Base-by-base conservation (phyloP, 768 basidiomycete genomes). In the Panus rudis region DNA sequence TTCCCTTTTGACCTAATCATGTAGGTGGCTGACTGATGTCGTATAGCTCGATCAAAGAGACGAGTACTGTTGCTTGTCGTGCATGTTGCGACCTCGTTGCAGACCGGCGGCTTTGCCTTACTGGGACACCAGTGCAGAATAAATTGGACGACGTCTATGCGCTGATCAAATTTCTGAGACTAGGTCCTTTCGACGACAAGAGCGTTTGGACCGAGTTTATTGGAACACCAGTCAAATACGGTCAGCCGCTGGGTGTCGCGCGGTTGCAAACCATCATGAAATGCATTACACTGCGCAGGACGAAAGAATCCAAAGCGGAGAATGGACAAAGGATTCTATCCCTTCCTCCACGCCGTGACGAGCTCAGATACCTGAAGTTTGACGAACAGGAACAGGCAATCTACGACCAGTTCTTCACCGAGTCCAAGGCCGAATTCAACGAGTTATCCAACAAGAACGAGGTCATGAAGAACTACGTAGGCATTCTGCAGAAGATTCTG, bases 91-190 rank as follows among this genome's bases (percentile, higher is more conserved):
- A 96, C 61, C 75, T 99, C 38, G 76, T 85, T 63, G 91, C 96
- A 13, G 90, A 97, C 58, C 81, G 96, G 41, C 81, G 96, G 13
- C 70, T 97, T 32, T 93, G 91, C 62, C 70, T 99, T 30, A 93
- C 93, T n/a, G 96, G 96, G 43, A 99, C 96, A 6, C 96, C 96
- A 1, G 92, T 99, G 27, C 96, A 99, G 68, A 99, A 99, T 72
- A 96, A 94, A 64, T 78, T 98, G 41, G 96, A 98, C 65, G 96
- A 99, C 58, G 85, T 99, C 39, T 98, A 85, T 63, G 96, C 96
- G 4, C 72, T 99, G 46, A 81, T 99, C 72, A 96, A 96, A 64
- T 98, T 99, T 66, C 66, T 99, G 42, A 84, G 92, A 17, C 63
- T 98, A 54, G 75, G 81, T 19, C 96, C 96, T 1, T 84, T 98